Evolutionary conservation across 305 asterid species (phyloP).

Genomic region (Ajuga reptans): DNA sequence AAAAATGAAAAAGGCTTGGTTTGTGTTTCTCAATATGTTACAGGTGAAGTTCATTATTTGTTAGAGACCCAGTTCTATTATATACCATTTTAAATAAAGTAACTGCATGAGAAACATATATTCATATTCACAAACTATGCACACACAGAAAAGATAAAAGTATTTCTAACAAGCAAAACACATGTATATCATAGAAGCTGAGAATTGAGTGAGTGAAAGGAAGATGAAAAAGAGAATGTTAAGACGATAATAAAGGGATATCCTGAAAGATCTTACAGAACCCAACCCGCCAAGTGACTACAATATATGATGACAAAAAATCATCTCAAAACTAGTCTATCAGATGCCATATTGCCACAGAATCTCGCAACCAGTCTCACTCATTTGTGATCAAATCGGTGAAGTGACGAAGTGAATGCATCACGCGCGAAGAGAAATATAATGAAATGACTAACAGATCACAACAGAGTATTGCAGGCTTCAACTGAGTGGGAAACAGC

Average conservation of each 20-base stretch:
- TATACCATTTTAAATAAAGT: background rate
- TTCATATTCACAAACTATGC: background rate
- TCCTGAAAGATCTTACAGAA: too few species aligned
- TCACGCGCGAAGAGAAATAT: background rate
- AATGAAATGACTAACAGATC: background rate
- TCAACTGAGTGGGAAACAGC: background rate
- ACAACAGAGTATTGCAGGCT: slow-evolving; percentile 1
- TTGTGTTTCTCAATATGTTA: background rate
- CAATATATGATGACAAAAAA: too few species aligned
- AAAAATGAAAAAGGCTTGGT: background rate
- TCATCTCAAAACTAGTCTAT: too few species aligned
- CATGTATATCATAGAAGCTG: background rate
- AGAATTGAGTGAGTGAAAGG: background rate
- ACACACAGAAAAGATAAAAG: background rate
- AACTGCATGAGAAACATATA: background rate
- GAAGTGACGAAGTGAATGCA: background rate
- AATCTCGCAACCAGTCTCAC: background rate
- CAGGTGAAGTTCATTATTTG: background rate
- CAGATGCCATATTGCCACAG: background rate
- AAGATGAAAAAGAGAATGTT: too few species aligned
- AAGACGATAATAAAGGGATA: too few species aligned
- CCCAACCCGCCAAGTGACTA: too few species aligned
- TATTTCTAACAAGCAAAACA: background rate
- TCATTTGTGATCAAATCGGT: background rate
- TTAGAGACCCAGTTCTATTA: background rate